Percentiles rank a stretch among this genome's conserved stretches.
phyloP scores from a whole-genome alignment of 2,329 filamentous ascomycete species.

The Alternaria sp. region DNA sequence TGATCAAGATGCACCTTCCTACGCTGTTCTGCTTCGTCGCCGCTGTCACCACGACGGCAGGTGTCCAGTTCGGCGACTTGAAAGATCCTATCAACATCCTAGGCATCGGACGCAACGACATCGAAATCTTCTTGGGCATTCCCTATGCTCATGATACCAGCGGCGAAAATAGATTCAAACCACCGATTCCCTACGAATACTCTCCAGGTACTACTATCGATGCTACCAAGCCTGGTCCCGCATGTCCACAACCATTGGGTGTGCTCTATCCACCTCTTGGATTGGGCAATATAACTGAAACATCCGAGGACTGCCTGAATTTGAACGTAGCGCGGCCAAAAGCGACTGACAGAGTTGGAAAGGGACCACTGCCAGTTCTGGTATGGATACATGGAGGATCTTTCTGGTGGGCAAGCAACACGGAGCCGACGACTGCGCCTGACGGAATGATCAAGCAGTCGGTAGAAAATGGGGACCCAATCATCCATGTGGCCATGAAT shows the following conservation, averaged over 20 bases:
- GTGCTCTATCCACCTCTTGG: constrained; percentile 36
- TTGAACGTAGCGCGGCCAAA: constrained; percentile 65
- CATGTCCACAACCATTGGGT: constrained; percentile 54
- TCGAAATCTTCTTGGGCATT: constrained; percentile 58
- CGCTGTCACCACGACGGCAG: constrained; percentile 10
- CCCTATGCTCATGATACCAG: constrained; percentile 57
- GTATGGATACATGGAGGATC: constrained; percentile 65
- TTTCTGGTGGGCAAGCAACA: constrained; percentile 46
- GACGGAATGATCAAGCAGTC: constrained; percentile 57
- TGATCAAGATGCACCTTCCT: constrained; percentile 6
- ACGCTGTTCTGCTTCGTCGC: constrained; percentile 10
- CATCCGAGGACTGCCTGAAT: constrained; percentile 64
- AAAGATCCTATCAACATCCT: constrained; percentile 48
- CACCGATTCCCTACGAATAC: constrained; percentile 48
- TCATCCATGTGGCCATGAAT: constrained; percentile 47
- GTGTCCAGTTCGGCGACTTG: constrained; percentile 3
- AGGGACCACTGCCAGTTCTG: constrained; percentile 57
- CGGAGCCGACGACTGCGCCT: constrained; percentile 48
- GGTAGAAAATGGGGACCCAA: constrained; percentile 50
- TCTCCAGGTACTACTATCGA: constrained; percentile 44
- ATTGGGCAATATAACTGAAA: constrained; percentile 43
- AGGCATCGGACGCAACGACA: constrained; percentile 53
- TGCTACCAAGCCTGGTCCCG: constrained; percentile 51
- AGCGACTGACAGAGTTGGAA: constrained; percentile 37
- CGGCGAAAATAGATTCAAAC: constrained; percentile 55